These are phyloP conservation scores for Dicorynia guianensis DNA, from an alignment of 306 rosid genomes.

Conservation along the genomic window DNA sequence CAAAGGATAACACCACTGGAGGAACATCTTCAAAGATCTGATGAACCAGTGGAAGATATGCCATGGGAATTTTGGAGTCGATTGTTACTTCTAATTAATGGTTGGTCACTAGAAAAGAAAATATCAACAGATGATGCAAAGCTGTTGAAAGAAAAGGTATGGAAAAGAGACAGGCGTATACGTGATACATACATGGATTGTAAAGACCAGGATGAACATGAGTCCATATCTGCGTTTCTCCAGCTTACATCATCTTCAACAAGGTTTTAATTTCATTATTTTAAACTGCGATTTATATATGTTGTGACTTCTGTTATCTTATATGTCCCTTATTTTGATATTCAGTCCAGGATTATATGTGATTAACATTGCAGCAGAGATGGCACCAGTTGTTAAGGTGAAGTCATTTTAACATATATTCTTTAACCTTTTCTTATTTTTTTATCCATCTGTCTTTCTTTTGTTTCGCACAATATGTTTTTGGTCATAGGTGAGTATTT, in stretches of 20 bases:
- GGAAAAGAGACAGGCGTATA: constrained; percentile 78
- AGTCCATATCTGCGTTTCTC: constrained; percentile 74
- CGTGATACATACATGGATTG: constrained; percentile 68
- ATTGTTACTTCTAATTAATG: constrained; percentile 84
- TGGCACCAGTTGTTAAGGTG: constrained; percentile 99
- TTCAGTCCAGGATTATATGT: constrained; percentile 85
- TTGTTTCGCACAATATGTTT: neutral
- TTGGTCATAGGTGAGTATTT: neutral
- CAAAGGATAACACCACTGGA: constrained; percentile 77
- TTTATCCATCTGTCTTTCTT: neutral
- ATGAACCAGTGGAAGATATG: constrained; percentile 87
- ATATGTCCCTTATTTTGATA: constrained; percentile 56
- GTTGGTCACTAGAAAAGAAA: constrained; percentile 88
- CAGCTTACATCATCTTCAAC: constrained; percentile 61
- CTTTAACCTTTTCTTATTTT: neutral
- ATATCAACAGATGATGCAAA: constrained; percentile 71
- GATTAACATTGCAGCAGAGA: constrained; percentile 95
- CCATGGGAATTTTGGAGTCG: constrained; percentile 95
- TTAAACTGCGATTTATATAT: constrained; percentile 28
- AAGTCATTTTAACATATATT: constrained; percentile 35
- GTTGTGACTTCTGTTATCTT: constrained; percentile 39
- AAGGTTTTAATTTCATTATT: constrained; percentile 54
- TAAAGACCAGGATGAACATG: constrained; percentile 65
- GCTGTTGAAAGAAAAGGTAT: constrained; percentile 76
- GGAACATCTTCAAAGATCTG: constrained; percentile 81